Evolutionary conservation across 2,329 filamentous ascomycete species (phyloP).

Genomic region (Hypoxylon sp.): DNA sequence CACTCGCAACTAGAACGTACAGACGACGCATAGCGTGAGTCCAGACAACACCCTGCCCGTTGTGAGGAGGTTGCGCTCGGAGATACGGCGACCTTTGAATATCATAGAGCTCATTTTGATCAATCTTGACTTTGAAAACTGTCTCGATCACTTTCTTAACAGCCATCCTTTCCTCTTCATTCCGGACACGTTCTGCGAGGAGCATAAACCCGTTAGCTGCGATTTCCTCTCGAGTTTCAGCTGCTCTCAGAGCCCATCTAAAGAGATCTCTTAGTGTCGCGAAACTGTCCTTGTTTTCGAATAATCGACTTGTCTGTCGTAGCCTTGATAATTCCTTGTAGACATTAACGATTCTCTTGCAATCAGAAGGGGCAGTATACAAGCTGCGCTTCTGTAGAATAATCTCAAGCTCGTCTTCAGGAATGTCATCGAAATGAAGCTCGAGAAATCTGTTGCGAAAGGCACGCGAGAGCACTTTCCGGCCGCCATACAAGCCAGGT

Average conservation of each 20-base stretch:
- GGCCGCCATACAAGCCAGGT: conserved; percentile 92
- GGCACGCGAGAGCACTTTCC: conserved; percentile 92
- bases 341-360: conserved; percentile 89
- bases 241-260: conserved; percentile 89
- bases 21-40: conserved; percentile 94
- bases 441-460: conserved; percentile 98
- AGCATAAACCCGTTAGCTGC: conserved; percentile 97
- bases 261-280: conserved; percentile 97
- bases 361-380: conserved; percentile 90
- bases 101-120: conserved; percentile 81
- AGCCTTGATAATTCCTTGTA: conserved; percentile 93
- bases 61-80: conserved; percentile 62
- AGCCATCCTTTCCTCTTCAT: conserved; percentile 84
- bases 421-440: conserved; percentile 97
- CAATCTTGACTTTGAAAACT: conserved; percentile 88
- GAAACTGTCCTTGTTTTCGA: conserved; percentile 98
- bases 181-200: conserved; percentile 93
- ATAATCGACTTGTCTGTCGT: conserved; percentile 89
- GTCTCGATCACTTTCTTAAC: conserved; percentile 92
- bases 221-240: conserved; percentile 88
- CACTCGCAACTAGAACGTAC: conserved; percentile 89
- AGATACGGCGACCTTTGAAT: conserved; percentile 70
- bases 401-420: conserved; percentile 90
- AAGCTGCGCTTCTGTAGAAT: conserved; percentile 91
- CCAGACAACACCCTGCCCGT: conserved; percentile 84